These are phyloP conservation scores for Endotrypanum monterogeii DNA, from an alignment of 208 protist genomes.

Conservation along the genomic window DNA sequence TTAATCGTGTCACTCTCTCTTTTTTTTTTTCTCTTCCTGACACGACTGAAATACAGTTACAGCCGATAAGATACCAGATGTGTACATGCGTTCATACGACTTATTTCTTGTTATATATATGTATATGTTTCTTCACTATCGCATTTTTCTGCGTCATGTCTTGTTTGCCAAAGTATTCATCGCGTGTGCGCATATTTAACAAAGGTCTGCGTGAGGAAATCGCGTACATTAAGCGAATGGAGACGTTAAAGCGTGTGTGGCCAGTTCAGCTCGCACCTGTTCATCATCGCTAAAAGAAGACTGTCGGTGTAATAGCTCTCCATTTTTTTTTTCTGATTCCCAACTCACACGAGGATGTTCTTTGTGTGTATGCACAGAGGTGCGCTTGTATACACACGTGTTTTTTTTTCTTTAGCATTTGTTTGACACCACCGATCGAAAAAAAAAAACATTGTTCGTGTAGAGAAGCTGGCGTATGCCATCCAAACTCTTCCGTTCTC, in stretches of 20 bases:
- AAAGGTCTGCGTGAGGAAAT: no score
- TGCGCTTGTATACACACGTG: not conserved
- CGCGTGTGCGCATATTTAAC: no score
- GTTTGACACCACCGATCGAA: no score
- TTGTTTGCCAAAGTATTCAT: not conserved
- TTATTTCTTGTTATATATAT: no score
- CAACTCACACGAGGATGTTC: no score
- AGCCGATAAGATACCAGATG: not conserved
- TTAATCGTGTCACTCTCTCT: not conserved
- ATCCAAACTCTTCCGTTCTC: not conserved
- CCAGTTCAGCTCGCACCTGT: no score
- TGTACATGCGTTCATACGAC: not conserved
- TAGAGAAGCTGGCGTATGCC: not conserved
- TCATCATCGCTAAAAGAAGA: no score
- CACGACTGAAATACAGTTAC: not conserved
- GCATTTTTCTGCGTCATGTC: not conserved
- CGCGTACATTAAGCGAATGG: no score
- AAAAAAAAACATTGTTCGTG: no score
- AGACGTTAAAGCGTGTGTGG: no score
- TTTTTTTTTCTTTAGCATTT: not conserved
- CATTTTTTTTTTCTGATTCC: no score
- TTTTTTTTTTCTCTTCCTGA: not conserved
- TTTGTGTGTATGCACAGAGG: slow-evolving; percentile 9
- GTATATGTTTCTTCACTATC: not conserved
- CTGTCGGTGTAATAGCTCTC: no score